These are phyloP conservation scores for Rhexocercosporidium sp. DNA, from an alignment of 2,329 filamentous ascomycete genomes.

Conservation along the genomic window DNA sequence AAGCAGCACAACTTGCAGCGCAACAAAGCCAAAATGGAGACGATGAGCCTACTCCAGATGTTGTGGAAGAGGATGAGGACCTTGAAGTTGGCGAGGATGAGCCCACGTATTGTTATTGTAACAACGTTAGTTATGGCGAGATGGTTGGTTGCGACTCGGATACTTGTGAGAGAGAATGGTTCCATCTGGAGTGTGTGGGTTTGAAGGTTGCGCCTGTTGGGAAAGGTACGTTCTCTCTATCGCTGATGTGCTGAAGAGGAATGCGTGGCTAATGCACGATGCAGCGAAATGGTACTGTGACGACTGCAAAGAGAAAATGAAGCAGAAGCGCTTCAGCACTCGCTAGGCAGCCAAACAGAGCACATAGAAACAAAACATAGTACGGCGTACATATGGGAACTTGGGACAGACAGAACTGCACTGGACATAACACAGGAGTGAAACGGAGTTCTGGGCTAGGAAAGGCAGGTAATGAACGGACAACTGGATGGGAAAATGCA, in stretches of 20 bases:
- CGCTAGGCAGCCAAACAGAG: not conserved
- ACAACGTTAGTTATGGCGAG: constrained; percentile 79
- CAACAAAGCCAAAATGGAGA: constrained; percentile 51
- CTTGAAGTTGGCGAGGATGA: constrained; percentile 72
- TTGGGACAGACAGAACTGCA: not conserved
- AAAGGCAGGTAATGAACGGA: not conserved
- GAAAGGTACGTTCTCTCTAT: constrained; percentile 39
- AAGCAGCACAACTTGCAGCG: constrained; percentile 41
- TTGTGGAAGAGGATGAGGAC: constrained; percentile 55
- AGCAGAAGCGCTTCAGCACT: constrained; percentile 15
- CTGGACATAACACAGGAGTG: not conserved
- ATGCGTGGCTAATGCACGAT: constrained; percentile 2
- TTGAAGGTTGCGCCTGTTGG: constrained; percentile 78
- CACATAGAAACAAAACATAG: not conserved
- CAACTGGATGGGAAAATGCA: not conserved
- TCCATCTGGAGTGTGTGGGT: constrained; percentile 82
- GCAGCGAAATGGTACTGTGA: constrained; percentile 28
- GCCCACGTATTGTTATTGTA: constrained; percentile 79
- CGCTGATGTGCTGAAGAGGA: not conserved
- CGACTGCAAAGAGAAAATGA: constrained; percentile 25
- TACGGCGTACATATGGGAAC: not conserved
- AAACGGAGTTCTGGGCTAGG: not conserved
- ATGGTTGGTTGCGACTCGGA: constrained; percentile 84
- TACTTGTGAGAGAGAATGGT: constrained; percentile 78
- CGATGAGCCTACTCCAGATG: constrained; percentile 51